A percentile compares a stretch with the other conserved stretches of the same genome.
Evolutionary conservation across 148 eudicot species (phyloP).

Genomic region (Pharnaceum exiguum): DNA sequence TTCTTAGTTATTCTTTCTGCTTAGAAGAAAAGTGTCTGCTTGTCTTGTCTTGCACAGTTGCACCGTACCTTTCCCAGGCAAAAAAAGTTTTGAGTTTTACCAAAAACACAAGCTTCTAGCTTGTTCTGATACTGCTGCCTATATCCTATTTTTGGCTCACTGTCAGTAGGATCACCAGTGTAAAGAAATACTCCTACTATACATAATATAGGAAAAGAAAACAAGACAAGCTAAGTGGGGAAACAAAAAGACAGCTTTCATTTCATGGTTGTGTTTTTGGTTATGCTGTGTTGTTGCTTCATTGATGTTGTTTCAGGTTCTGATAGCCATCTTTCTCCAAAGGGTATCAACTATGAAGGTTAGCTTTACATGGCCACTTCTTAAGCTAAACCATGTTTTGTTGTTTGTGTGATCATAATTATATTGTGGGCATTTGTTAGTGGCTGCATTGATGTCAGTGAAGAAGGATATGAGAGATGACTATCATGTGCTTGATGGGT

Average conservation of each 20-base stretch:
- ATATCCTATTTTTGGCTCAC: background rate
- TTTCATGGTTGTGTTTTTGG: constrained; percentile 31
- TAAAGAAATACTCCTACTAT: background rate
- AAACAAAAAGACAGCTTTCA: constrained; percentile 18
- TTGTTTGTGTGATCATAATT: background rate
- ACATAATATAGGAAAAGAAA: too few species aligned
- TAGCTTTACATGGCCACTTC: constrained; percentile 7
- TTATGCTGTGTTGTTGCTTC: constrained; percentile 18
- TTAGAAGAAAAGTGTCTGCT: background rate
- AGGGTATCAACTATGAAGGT: constrained; percentile 97
- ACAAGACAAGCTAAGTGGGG: too few species aligned
- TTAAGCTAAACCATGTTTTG: background rate
- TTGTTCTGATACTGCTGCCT: too few species aligned
- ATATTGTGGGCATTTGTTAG: constrained; percentile 31
- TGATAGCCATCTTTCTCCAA: constrained; percentile 72
- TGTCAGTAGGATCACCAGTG: background rate
- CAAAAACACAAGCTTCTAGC: too few species aligned
- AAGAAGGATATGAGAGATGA: constrained; percentile 72
- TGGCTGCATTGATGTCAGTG: constrained; percentile 87
- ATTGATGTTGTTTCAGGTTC: constrained; percentile 33
- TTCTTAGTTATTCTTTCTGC: background rate
- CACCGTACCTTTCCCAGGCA: too few species aligned
- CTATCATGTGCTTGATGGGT: constrained; percentile 63
- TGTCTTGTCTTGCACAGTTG: too few species aligned
- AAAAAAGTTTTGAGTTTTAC: too few species aligned